These are phyloP conservation scores for Polygonum aviculare DNA, from an alignment of 148 eudicot genomes.

Conservation along the genomic window DNA sequence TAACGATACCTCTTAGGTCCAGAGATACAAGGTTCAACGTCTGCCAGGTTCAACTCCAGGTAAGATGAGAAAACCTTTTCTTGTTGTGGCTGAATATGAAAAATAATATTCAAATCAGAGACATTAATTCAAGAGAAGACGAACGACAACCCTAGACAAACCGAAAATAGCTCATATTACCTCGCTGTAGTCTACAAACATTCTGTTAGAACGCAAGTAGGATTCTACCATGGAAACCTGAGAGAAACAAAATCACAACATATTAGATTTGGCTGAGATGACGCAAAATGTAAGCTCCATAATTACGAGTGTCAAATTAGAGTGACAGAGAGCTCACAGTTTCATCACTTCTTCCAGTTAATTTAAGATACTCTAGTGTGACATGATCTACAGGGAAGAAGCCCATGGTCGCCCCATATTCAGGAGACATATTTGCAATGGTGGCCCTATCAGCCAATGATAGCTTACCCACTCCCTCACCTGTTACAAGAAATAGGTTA, in stretches of 20 bases:
- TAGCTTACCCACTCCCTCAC: conserved; percentile 69
- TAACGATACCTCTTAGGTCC: conserved; percentile 83
- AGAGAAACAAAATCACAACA: not conserved
- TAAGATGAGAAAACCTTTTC: conserved; percentile 66
- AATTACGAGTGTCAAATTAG: not conserved
- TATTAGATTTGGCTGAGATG: not conserved
- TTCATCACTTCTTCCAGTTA: conserved; percentile 94
- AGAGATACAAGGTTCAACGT: conserved; percentile 83
- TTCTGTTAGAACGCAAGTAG: conserved; percentile 87
- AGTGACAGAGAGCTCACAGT: conserved; percentile 39
- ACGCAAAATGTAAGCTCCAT: not conserved
- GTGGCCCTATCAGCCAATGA: conserved; percentile 93
- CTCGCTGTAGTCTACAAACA: conserved; percentile 95
- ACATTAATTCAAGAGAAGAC: not conserved
- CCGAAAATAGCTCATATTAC: conserved; percentile 19
- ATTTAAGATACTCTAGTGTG: conserved; percentile 72
- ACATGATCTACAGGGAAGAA: conserved; percentile 97
- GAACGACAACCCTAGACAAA: not conserved
- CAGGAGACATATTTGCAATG: conserved; percentile 97
- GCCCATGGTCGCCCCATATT: conserved; percentile 98
- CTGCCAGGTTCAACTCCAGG: conserved; percentile 68
- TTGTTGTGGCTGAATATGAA: conserved; percentile 56
- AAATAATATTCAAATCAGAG: not conserved
- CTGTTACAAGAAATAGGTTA: conserved; percentile 22
- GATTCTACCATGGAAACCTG: conserved; percentile 91